Percentiles rank a stretch among this genome's conserved stretches.
Conservation (phyloP, 2,329 filamentous ascomycete genomes). For the Aspergillus arachidicola region DNA sequence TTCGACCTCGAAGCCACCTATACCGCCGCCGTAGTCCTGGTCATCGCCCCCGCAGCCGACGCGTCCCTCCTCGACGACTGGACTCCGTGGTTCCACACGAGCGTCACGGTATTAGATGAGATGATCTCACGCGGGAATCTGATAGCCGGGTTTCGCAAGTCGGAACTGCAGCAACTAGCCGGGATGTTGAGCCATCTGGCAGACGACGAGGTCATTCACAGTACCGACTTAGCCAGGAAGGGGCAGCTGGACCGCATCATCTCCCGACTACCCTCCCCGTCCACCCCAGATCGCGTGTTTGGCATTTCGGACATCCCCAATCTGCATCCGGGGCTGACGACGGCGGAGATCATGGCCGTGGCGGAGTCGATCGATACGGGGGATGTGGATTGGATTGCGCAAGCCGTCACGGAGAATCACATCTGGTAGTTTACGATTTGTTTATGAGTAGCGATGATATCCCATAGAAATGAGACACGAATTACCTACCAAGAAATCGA, state of each 20-base stretch:
- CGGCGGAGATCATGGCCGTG: constrained; percentile 52
- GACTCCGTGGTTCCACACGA: constrained; percentile 44
- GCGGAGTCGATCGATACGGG: constrained; percentile 51
- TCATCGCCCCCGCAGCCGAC: constrained; percentile 44
- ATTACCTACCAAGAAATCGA: not conserved
- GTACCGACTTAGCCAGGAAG: not conserved
- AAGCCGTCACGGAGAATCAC: constrained; percentile 49
- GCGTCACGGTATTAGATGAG: constrained; percentile 50
- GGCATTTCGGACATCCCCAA: constrained; percentile 15
- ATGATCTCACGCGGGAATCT: constrained; percentile 52
- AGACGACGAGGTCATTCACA: constrained; percentile 8
- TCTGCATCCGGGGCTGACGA: constrained; percentile 44
- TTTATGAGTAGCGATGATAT: not conserved
- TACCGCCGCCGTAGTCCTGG: constrained; percentile 47
- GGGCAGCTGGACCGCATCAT: not conserved
- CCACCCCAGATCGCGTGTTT: not conserved
- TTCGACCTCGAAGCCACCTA: constrained; percentile 53
- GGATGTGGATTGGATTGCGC: constrained; percentile 52
- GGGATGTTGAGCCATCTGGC: constrained; percentile 37
- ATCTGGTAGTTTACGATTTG: constrained; percentile 38
- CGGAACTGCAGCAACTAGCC: constrained; percentile 48
- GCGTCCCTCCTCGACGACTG: constrained; percentile 38
- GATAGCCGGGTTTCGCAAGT: constrained; percentile 48
- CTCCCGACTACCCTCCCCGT: constrained; percentile 5
- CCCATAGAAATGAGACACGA: not conserved